Percentiles rank a stretch among this genome's conserved stretches.
Conservation (phyloP, 73 alveolate genomes). For the Blepharisma stoltei region DNA sequence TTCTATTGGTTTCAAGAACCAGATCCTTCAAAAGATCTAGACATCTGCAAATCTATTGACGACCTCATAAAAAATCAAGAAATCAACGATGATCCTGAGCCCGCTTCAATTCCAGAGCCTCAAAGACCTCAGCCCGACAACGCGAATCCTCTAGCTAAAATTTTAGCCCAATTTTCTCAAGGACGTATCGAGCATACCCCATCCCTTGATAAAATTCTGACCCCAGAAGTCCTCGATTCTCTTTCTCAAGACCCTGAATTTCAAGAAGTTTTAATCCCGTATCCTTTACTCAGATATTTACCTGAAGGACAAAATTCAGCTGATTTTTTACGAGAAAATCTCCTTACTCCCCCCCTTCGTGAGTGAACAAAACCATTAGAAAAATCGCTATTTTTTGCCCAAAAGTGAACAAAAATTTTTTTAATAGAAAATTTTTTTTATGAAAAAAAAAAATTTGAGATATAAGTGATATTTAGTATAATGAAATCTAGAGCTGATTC, state of each 20-base stretch:
- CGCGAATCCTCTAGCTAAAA: neutral
- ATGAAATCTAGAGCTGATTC: too few species aligned
- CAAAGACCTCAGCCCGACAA: neutral
- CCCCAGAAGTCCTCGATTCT: conserved; percentile 5
- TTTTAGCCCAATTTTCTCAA: neutral
- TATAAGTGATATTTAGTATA: too few species aligned
- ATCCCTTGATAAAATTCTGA: conserved; percentile 9
- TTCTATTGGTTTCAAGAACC: conserved; percentile 21
- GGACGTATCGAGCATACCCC: neutral
- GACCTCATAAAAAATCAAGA: neutral
- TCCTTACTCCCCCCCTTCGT: too few species aligned
- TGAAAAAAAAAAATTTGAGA: too few species aligned
- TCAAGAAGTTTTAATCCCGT: conserved; percentile 25
- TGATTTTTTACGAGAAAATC: conserved; percentile 47
- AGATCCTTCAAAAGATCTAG: neutral
- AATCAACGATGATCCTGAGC: too few species aligned
- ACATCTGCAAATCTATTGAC: neutral
- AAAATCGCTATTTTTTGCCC: too few species aligned
- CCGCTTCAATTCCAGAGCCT: neutral
- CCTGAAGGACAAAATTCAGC: conserved; percentile 62
- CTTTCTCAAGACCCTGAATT: neutral
- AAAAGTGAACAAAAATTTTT: too few species aligned
- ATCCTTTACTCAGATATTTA: conserved; percentile 28
- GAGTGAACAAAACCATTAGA: too few species aligned
- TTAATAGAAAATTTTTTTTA: too few species aligned